A percentile compares a stretch with the other conserved stretches of the same genome.
These are phyloP conservation scores for Zygotorulaspora florentina DNA, from an alignment of 805 yeast genomes.

Conservation along the genomic window DNA sequence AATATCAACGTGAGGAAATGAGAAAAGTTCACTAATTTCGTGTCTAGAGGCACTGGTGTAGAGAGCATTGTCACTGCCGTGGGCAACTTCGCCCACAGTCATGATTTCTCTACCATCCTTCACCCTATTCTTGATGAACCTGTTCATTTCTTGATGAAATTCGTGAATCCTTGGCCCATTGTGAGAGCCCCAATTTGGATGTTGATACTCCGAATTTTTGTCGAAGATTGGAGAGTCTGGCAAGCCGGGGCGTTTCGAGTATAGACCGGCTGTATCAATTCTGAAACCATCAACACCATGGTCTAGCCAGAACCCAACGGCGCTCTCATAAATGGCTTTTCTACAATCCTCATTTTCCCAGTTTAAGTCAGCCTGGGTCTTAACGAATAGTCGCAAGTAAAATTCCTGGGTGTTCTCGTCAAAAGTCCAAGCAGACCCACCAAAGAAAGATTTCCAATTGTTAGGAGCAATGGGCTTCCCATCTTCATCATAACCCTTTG, in stretches of 20 bases:
- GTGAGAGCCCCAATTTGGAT: constrained; percentile 32
- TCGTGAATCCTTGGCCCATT: constrained; percentile 57
- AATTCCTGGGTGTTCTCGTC: constrained; percentile 52
- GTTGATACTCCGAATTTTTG: constrained; percentile 41
- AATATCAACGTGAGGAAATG: constrained; percentile 33
- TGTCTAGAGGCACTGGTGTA: constrained; percentile 38
- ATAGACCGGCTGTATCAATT: constrained; percentile 51
- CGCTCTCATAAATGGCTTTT: constrained; percentile 40
- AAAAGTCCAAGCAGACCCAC: constrained; percentile 54
- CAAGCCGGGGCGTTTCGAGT: constrained; percentile 44
- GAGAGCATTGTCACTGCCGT: constrained; percentile 39
- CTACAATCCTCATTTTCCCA: constrained; percentile 47
- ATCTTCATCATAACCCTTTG: constrained; percentile 41
- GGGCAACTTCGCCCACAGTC: constrained; percentile 56
- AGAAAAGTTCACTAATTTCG: constrained; percentile 41
- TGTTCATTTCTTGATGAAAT: constrained; percentile 49
- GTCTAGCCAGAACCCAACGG: constrained; percentile 50
- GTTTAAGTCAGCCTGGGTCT: constrained; percentile 54
- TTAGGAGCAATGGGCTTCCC: constrained; percentile 54
- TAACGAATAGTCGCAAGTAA: constrained; percentile 52
- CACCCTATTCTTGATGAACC: constrained; percentile 27
- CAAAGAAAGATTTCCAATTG: constrained; percentile 51
- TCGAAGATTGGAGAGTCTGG: constrained; percentile 47
- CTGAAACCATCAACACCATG: constrained; percentile 57
- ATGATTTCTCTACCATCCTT: constrained; percentile 46